Percentiles rank a stretch among this genome's conserved stretches.
These are phyloP conservation scores for Leccinum fibrillosum DNA, from an alignment of 768 basidiomycete genomes.

Conservation along the genomic window DNA sequence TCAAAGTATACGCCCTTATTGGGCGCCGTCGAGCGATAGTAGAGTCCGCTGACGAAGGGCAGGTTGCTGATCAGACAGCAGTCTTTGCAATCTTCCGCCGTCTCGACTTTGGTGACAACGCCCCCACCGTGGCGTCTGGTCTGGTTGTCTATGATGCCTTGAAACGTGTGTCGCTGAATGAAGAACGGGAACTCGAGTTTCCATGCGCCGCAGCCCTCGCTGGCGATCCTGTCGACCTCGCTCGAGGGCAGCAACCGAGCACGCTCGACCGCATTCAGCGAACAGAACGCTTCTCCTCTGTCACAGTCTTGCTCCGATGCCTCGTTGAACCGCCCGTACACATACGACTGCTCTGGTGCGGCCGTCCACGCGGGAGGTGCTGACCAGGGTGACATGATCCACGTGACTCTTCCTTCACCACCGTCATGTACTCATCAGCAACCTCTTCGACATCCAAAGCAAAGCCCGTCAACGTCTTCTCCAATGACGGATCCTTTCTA, in stretches of 20 bases:
- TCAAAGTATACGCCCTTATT: constrained; percentile 66
- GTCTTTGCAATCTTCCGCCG: constrained; percentile 42
- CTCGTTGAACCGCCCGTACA: constrained; percentile 50
- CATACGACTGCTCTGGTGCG: constrained; percentile 50
- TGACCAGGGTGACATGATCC: neutral
- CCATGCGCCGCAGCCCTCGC: constrained; percentile 52
- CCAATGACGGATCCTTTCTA: constrained; percentile 68
- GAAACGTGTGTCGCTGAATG: constrained; percentile 31
- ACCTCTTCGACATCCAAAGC: constrained; percentile 28
- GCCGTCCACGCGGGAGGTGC: constrained; percentile 53
- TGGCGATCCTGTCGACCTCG: constrained; percentile 49
- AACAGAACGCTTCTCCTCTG: constrained; percentile 51
- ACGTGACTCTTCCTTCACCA: constrained; percentile 5
- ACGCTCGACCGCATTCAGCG: constrained; percentile 33
- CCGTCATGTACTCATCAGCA: constrained; percentile 11
- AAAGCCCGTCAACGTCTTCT: constrained; percentile 59
- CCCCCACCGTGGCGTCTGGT: constrained; percentile 24
- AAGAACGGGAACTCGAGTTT: constrained; percentile 34
- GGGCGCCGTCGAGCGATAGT: constrained; percentile 42
- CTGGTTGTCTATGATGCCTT: constrained; percentile 39
- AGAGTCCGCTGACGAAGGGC: constrained; percentile 59
- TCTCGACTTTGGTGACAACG: constrained; percentile 40
- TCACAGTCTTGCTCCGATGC: constrained; percentile 55
- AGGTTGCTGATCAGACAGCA: constrained; percentile 56
- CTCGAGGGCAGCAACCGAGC: constrained; percentile 50